Evolutionary conservation across 306 rosid genomes (phyloP).

Genomic region (Arachis hypogaea): DNA sequence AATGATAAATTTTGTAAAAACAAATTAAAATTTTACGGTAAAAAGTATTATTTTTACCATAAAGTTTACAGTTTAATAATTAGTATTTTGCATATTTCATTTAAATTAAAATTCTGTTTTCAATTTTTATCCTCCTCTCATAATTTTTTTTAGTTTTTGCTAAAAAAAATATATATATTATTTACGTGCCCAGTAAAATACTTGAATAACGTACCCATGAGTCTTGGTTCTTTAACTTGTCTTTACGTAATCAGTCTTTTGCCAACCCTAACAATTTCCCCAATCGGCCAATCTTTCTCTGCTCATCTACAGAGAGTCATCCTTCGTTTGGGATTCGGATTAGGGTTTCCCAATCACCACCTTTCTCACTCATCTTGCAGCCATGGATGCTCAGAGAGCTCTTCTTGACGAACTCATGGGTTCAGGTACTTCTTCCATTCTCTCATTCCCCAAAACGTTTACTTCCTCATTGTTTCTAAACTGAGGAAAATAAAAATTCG

Average conservation of each 20-base stretch:
- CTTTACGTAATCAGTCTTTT: background rate
- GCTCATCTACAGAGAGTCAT: background rate
- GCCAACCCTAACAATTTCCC: slow-evolving; percentile 34
- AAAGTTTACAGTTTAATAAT: too few relatives aligned
- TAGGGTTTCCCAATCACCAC: slow-evolving; percentile 22
- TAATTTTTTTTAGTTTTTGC: too few relatives aligned
- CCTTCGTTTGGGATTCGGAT: slow-evolving; percentile 3
- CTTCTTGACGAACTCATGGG: slow-evolving; percentile 99
- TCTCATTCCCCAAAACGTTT: background rate
- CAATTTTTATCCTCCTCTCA: too few relatives aligned
- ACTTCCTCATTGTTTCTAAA: background rate
- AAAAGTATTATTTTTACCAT: too few relatives aligned
- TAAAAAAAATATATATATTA: too few relatives aligned
- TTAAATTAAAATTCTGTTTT: too few relatives aligned
- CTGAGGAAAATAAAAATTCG: background rate
- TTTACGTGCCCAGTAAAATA: background rate
- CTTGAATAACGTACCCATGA: background rate
- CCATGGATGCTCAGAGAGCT: slow-evolving; percentile 99
- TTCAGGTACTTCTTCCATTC: slow-evolving; percentile 54
- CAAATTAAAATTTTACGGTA: too few relatives aligned
- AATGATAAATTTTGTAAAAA: too few relatives aligned
- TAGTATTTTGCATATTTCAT: too few relatives aligned
- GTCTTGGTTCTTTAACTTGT: background rate
- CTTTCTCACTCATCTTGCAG: slow-evolving; percentile 12
- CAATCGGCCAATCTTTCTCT: background rate